Base-by-base conservation (phyloP, 495 filamentous ascomycete genomes). In the Aspergillus coremiiformis region DNA sequence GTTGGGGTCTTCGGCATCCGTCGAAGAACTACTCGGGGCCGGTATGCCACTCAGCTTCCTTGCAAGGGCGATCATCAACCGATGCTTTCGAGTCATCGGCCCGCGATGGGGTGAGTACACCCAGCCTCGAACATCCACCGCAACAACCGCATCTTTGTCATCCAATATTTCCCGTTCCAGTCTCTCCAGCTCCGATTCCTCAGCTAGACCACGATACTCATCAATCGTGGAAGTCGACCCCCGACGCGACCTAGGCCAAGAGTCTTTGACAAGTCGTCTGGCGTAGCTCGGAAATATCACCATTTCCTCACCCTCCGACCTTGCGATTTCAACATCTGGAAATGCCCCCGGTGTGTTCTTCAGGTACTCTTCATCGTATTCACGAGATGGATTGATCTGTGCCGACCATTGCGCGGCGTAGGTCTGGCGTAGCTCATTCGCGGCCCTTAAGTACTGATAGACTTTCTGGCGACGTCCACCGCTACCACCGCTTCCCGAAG, bases 81-180 rank as follows among this genome's bases (percentile, higher is more conserved):
- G 81, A 55, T 96, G 91, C 66, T 90, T 89, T 44, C 91, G 75
- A 30, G 79, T 89, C 82, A 95, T 84, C n/a, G 87, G 90, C 0
- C 89, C 89, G 60, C 77, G 78, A 56, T 89, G 86, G 15, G 93
- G 93, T 51, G 83, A 76, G 61, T 92, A 96, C 41, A 96, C 78
- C 93, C 94, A 99, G 19, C 93, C 93, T 48, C 91, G 79, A 14
- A 97, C 86, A 66, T 99, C 92, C 3, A 96, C 89, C 15, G 68
- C 90, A 3, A 95, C 88, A 14, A 96, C 71, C 11, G 89, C 86
- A 61, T 85, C 84, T 49, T 88, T 85, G 39, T 88, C 82, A 62
- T 90, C 84, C 24, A 80, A 70, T 50, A 77, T 75, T 15, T 85
- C 63, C 84, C 84, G 91, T 58, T 87, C 78, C 24, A 78, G 67